Conservation (phyloP, 345 rosid genomes). For the Citrus medica region DNA sequence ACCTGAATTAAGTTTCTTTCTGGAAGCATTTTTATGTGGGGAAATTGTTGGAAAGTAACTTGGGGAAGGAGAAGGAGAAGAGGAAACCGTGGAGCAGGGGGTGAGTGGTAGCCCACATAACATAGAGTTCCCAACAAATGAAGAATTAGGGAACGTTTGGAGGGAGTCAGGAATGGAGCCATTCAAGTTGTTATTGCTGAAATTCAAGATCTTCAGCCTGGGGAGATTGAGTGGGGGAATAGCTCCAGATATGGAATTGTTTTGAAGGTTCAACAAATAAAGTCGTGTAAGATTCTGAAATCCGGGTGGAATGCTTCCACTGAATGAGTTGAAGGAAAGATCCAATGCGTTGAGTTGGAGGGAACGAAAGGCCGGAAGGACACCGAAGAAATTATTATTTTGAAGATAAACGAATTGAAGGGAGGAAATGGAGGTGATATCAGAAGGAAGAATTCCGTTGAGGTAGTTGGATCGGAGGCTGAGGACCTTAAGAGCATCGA, state of each 20-base stretch:
- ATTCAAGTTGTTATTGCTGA: slow-evolving; percentile 55
- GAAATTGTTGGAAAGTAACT: slow-evolving; percentile 22
- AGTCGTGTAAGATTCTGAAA: slow-evolving; percentile 40
- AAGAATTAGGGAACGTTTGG: slow-evolving; percentile 36
- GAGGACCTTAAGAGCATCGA: slow-evolving; percentile 51
- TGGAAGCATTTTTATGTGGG: slow-evolving; percentile 13
- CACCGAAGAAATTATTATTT: slow-evolving; percentile 58
- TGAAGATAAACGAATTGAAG: slow-evolving; percentile 61
- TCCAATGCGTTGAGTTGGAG: slow-evolving; percentile 47
- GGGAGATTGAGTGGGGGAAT: slow-evolving; percentile 46
- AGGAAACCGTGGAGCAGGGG: slow-evolving; percentile 28
- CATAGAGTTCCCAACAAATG: slow-evolving; percentile 57
- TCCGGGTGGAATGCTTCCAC: slow-evolving; percentile 42
- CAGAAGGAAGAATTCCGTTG: slow-evolving; percentile 60
- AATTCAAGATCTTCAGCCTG: slow-evolving; percentile 46
- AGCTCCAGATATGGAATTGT: slow-evolving; percentile 53
- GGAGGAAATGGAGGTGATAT: slow-evolving; percentile 52
- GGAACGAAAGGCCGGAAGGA: slow-evolving; percentile 36
- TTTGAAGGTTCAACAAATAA: slow-evolving; percentile 40
- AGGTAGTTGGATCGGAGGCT: slow-evolving; percentile 76
- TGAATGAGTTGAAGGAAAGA: slow-evolving; percentile 64
- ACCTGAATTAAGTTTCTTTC: slow-evolving; percentile 35
- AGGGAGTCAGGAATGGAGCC: slow-evolving; percentile 66
- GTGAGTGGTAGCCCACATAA: slow-evolving; percentile 61
- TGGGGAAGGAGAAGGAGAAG: slow-evolving; percentile 39